Conservation (phyloP, 805 yeast genomes). For the Naumovozyma dairenensis region DNA sequence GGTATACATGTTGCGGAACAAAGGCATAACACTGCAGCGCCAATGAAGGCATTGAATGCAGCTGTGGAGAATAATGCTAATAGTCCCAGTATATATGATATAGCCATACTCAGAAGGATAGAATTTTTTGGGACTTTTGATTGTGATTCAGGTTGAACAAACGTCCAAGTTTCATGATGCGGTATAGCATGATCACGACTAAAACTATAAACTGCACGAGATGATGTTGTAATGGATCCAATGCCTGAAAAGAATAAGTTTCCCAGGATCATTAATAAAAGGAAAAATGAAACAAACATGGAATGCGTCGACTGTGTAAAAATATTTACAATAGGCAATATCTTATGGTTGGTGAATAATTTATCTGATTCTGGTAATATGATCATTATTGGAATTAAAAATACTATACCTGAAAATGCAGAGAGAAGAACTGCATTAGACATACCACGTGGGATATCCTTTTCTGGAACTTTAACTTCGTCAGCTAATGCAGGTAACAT, state of each 20-base stretch:
- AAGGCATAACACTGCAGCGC: slow-evolving; percentile 67
- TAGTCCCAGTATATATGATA: slow-evolving; percentile 50
- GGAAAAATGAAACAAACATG: slow-evolving; percentile 54
- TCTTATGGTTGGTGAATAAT: slow-evolving; percentile 49
- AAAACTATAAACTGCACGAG: slow-evolving; percentile 72
- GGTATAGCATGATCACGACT: slow-evolving; percentile 81
- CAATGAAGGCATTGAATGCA: slow-evolving; percentile 77
- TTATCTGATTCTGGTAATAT: slow-evolving; percentile 58
- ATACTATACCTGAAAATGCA: slow-evolving; percentile 58
- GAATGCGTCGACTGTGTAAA: slow-evolving; percentile 65
- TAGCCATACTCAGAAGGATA: slow-evolving; percentile 50
- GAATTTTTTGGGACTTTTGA: slow-evolving; percentile 65
- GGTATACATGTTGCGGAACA: slow-evolving; percentile 74
- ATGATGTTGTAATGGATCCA: slow-evolving; percentile 71
- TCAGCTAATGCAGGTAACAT: slow-evolving; percentile 75
- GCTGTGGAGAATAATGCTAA: slow-evolving; percentile 60
- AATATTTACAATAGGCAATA: slow-evolving; percentile 70
- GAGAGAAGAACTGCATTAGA: slow-evolving; percentile 55
- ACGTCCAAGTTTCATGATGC: slow-evolving; percentile 50
- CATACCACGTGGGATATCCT: slow-evolving; percentile 65
- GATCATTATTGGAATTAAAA: slow-evolving; percentile 60
- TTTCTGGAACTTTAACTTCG: slow-evolving; percentile 69
- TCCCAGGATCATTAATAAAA: slow-evolving; percentile 56
- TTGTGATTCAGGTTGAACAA: slow-evolving; percentile 46
- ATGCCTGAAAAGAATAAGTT: slow-evolving; percentile 68